phyloP scores from a whole-genome alignment of 768 basidiomycete species.

The Cystofilobasidium ferigula region DNA sequence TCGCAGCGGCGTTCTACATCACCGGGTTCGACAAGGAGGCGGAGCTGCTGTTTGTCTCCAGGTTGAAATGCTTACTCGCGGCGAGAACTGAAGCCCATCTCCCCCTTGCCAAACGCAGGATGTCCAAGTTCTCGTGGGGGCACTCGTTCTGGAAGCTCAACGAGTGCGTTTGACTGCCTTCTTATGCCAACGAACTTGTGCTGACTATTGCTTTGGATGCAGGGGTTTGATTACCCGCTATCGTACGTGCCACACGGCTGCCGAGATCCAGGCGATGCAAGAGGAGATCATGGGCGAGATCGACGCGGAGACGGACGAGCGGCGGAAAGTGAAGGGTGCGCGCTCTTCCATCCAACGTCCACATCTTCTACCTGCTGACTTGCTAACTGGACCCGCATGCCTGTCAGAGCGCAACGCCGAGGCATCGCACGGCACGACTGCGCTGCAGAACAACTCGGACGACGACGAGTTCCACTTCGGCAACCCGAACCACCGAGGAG shows the following conservation, averaged over 20 bases:
- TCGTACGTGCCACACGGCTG: constrained; percentile 49
- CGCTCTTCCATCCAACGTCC: not conserved
- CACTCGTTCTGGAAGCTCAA: constrained; percentile 79
- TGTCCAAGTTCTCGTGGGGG: constrained; percentile 84
- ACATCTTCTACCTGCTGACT: not conserved
- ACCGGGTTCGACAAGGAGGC: constrained; percentile 75
- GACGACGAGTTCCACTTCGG: constrained; percentile 53
- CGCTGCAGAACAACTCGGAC: constrained; percentile 38
- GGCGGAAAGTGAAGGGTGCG: constrained; percentile 31
- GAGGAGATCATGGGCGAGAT: constrained; percentile 37
- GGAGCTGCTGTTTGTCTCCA: constrained; percentile 46
- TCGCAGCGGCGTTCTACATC: constrained; percentile 91
- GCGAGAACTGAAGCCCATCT: not conserved
- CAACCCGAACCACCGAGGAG: constrained; percentile 54
- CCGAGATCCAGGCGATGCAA: constrained; percentile 37
- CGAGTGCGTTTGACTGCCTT: constrained; percentile 42
- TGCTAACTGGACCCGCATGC: not conserved
- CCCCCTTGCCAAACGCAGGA: constrained; percentile 27
- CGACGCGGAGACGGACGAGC: constrained; percentile 32
- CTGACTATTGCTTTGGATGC: too few relatives aligned
- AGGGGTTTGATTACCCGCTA: constrained; percentile 65
- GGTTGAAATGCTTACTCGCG: not conserved
- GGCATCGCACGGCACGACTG: constrained; percentile 17
- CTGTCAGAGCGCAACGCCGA: constrained; percentile 11
- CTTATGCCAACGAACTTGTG: not conserved